These are phyloP conservation scores for Graphilbum sp. DNA, from an alignment of 2,329 filamentous ascomycete species.

Conservation along the genomic window DNA sequence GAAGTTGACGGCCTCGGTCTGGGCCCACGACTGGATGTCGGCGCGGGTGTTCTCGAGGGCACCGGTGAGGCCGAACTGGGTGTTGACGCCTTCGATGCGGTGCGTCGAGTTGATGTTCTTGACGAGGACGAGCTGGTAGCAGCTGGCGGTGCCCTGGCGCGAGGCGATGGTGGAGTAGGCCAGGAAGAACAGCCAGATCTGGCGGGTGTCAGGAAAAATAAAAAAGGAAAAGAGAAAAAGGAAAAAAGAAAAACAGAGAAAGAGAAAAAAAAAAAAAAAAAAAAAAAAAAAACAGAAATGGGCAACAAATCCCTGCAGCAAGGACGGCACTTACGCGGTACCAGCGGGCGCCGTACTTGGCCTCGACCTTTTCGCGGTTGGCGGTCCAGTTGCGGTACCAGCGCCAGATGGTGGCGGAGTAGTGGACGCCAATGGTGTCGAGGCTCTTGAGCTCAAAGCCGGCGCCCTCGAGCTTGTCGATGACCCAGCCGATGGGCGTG, in stretches of 20 bases:
- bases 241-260: background rate
- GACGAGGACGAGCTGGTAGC: conserved; percentile 73
- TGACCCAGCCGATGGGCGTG: conserved; percentile 76
- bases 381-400: conserved; percentile 99
- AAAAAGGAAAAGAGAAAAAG: background rate
- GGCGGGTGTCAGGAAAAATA: background rate
- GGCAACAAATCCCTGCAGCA: no score
- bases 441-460: conserved; percentile 84
- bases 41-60: conserved; percentile 28
- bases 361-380: conserved; percentile 81
- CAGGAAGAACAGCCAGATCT: conserved; percentile 89
- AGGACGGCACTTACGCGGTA: conserved; percentile 79
- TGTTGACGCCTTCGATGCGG: conserved; percentile 56
- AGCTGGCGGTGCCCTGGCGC: conserved; percentile 68
- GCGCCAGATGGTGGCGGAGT: conserved; percentile 89
- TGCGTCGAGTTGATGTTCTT: conserved; percentile 86
- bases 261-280: conserved; percentile 13
- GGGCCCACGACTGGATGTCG: conserved; percentile 17
- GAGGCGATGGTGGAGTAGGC: conserved; percentile 72
- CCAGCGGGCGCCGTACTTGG: conserved; percentile 92
- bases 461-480: conserved; percentile 69
- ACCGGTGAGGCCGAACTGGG: conserved; percentile 52
- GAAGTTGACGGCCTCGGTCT: conserved; percentile 16
- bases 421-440: conserved; percentile 92
- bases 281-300: no score